Evolutionary conservation across 805 yeast species (phyloP), one percentile per base, ranked within the genome.

Genomic region (Yarrowia sp.): DNA sequence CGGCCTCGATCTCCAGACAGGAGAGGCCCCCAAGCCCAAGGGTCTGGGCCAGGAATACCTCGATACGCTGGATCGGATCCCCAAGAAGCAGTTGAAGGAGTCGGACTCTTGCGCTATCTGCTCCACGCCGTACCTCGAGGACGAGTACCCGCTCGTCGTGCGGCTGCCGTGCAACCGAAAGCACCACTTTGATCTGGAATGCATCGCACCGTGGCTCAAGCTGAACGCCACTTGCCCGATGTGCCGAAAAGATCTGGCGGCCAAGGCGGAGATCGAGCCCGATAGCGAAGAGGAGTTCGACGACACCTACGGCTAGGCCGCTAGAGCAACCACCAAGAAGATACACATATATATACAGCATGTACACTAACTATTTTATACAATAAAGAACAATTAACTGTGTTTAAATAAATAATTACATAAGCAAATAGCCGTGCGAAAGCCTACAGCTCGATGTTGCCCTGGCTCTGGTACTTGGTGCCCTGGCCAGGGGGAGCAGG

Each of bases 121-220:
- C 68, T 87, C 94, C 19, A 82, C 81, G 65, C 82, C 80, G 63
- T 92, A 84, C 68, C 75, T 80, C 3, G 87, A 84, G 32, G 96
- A 90, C 70, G 77, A 83, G 47, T 85, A 86, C 68, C 97, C 97
- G 2, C 75, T 92, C 51, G 84, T 92, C 12, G 97, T 90, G 16
- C 77, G 80, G 66, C 77, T 92, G 24, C 86, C 86, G 3, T 92
- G 98, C 73, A 77, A 79, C 38, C 70, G 74, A 7, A 80, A 77
- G 35, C 98, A 92, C 72, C 80, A 80, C 41, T 92, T 88, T 73
- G 98, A 92, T 71, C 77, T 91, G 66, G 97, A 93, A 67, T 92
- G 97, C 71, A 84, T 93, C 36, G 86, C 87, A 0, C 94, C 96
- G 0, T 92, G 98, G 98, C 77, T 93, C 59, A 82, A 83, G 65